A percentile compares a stretch with the other conserved stretches of the same genome.
Conservation (phyloP, 768 basidiomycete species). For the Pleurotus ostreatus region DNA sequence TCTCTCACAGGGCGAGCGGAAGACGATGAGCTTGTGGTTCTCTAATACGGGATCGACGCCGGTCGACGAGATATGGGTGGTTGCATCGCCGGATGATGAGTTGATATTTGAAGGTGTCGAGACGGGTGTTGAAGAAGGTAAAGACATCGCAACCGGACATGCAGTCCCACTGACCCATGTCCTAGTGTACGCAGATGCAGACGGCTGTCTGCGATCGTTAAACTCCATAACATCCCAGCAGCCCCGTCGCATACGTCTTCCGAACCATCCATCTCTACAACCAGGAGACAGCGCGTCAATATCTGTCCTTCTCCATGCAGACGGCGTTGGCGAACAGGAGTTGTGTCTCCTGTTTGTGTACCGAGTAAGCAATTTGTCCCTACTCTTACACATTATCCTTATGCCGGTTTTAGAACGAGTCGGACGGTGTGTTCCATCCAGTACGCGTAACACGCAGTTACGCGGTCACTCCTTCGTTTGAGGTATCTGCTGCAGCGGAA, state of each 20-base stretch:
- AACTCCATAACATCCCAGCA: slow-evolving; percentile 49
- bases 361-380: slow-evolving; percentile 35
- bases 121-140: slow-evolving; percentile 11
- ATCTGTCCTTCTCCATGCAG: slow-evolving; percentile 52
- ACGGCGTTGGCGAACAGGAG: slow-evolving; percentile 41
- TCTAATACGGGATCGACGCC: slow-evolving; percentile 60
- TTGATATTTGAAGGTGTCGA: slow-evolving; percentile 45
- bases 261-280: slow-evolving; percentile 24
- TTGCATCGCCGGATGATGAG: slow-evolving; percentile 57
- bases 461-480: slow-evolving; percentile 58
- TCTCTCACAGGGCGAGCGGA: slow-evolving; percentile 69
- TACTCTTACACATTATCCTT: too few relatives aligned
- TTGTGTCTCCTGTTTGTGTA: slow-evolving; percentile 64
- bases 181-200: slow-evolving; percentile 10
- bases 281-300: slow-evolving; percentile 50
- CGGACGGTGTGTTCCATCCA: slow-evolving; percentile 50
- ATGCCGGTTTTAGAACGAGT: slow-evolving; percentile 29
- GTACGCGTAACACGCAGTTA: slow-evolving; percentile 50
- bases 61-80: slow-evolving; percentile 70
- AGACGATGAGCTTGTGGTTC: slow-evolving; percentile 49
- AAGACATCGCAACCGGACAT: background rate
- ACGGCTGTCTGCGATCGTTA: slow-evolving; percentile 38
- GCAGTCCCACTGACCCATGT: background rate
- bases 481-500: slow-evolving; percentile 44
- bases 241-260: slow-evolving; percentile 45